Evolutionary conservation across 2,329 filamentous ascomycete genomes (phyloP).

Genomic region (Colletotrichum gigasporum): DNA sequence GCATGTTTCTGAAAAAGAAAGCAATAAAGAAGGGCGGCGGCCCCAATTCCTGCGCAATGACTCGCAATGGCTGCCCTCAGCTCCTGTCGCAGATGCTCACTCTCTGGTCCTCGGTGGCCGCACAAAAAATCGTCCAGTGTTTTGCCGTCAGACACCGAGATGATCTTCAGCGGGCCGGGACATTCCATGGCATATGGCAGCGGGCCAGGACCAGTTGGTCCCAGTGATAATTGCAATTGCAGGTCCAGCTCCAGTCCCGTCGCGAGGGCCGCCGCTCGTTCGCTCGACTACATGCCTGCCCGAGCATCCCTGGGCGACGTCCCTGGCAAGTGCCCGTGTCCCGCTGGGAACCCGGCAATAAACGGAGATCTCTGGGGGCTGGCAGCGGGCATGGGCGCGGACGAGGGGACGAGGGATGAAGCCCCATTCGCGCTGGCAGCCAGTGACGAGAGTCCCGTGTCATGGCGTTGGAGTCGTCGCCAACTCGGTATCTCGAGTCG

Average conservation of each 20-base stretch:
- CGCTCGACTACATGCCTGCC: slow-evolving; percentile 8
- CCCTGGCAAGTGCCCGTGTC: neutral
- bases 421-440: neutral
- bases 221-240: neutral
- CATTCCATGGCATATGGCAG: slow-evolving; percentile 20
- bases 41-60: slow-evolving; percentile 6
- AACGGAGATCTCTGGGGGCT: slow-evolving; percentile 24
- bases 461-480: slow-evolving; percentile 20
- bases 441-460: slow-evolving; percentile 21
- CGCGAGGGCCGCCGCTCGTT: no score
- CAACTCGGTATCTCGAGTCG: slow-evolving; percentile 21
- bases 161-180: slow-evolving; percentile 29
- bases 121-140: slow-evolving; percentile 10
- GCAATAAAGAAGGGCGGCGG: neutral
- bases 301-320: neutral
- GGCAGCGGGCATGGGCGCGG: neutral
- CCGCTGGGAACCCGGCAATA: slow-evolving; percentile 17
- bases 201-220: neutral
- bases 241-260: neutral
- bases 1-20: slow-evolving; percentile 15
- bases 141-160: slow-evolving; percentile 13
- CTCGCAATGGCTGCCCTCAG: slow-evolving; percentile 10
- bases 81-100: neutral
- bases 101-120: neutral
- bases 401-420: neutral